Conservation (phyloP, 1,139 yeast genomes). For the Petasospora fabianii region DNA sequence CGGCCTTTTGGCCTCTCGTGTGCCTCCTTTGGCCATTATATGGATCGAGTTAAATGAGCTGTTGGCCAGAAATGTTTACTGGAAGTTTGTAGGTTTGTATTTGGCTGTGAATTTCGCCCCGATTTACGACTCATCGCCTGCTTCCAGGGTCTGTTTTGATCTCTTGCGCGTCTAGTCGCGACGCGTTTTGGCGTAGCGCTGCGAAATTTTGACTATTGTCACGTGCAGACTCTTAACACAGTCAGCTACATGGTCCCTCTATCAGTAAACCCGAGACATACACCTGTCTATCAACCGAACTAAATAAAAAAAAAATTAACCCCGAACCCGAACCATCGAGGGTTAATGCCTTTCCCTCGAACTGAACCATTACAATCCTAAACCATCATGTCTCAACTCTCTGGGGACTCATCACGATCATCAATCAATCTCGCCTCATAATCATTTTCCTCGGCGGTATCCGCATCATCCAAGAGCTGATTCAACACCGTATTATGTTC, state of each 20-base stretch:
- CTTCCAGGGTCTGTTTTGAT: background rate
- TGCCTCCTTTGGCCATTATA: no score
- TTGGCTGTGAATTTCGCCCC: no score
- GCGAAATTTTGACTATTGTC: background rate
- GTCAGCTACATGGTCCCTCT: no score
- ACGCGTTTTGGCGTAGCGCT: background rate
- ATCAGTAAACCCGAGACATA: no score
- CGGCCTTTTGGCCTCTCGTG: conserved; percentile 8
- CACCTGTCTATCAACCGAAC: no score
- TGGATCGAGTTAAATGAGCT: no score
- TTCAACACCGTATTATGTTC: conserved; percentile 10
- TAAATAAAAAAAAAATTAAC: no score
- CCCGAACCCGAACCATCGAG: no score
- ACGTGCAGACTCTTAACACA: no score
- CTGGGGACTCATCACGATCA: conserved; percentile 1
- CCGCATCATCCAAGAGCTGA: conserved; percentile 7
- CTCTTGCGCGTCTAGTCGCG: background rate
- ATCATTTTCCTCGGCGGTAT: background rate
- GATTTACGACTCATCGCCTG: background rate
- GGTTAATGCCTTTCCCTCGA: no score
- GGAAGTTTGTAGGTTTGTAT: no score
- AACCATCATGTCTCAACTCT: background rate
- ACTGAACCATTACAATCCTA: background rate
- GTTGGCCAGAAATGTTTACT: no score
- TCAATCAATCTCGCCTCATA: conserved; percentile 11